These are phyloP conservation scores for Melampsora larici-populina DNA, from an alignment of 1,284 basidiomycete species.

Conservation along the genomic window DNA sequence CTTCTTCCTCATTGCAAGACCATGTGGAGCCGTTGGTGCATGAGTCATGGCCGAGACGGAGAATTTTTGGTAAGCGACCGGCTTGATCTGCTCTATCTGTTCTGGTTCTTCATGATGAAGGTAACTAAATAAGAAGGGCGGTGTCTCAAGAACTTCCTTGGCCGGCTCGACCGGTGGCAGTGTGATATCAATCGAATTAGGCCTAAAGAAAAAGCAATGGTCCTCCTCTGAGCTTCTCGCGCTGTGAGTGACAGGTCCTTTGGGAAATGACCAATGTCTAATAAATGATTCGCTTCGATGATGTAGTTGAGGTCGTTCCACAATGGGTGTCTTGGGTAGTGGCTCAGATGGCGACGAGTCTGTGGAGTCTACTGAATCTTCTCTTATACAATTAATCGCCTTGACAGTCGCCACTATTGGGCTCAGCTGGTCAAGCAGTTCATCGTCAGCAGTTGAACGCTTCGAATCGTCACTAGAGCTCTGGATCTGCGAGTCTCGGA, in stretches of 20 bases:
- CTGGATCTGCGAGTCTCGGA: no score
- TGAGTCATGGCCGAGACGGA: no score
- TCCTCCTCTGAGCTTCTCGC: background rate
- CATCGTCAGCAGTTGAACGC: no score
- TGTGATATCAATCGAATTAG: slow-evolving; percentile 3
- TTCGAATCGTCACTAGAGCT: no score
- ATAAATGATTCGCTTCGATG: background rate
- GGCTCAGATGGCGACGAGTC: background rate
- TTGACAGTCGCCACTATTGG: no score
- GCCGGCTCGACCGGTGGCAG: background rate
- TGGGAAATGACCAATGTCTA: slow-evolving; percentile 1
- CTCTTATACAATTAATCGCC: no score
- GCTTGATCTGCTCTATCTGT: no score
- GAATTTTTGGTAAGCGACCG: no score
- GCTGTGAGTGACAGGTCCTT: background rate
- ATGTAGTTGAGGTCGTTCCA: background rate
- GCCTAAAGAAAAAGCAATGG: background rate
- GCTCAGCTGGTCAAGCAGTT: no score
- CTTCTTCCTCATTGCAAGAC: no score
- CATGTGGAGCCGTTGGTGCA: no score
- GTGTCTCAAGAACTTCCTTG: background rate
- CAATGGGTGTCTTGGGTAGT: background rate
- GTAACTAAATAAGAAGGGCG: background rate
- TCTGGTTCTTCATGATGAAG: background rate
- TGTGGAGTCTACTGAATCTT: background rate